These are phyloP conservation scores for Solanum clarkiae DNA, from an alignment of 257 asterid genomes.

Conservation along the genomic window DNA sequence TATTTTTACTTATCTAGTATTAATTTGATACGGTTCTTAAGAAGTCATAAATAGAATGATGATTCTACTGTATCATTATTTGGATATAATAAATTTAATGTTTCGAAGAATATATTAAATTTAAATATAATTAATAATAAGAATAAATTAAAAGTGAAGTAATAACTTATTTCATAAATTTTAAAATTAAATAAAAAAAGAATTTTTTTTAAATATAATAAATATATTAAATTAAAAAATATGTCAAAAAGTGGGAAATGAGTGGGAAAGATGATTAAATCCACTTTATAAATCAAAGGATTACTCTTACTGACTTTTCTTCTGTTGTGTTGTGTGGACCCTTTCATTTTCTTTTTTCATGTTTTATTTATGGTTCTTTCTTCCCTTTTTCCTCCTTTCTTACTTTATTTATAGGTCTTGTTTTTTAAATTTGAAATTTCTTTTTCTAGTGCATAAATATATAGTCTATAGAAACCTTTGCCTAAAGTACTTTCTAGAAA, in stretches of 20 bases:
- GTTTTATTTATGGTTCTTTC: neutral
- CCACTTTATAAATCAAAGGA: neutral
- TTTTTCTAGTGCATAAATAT: neutral
- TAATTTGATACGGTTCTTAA: no score
- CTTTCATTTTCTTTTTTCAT: neutral
- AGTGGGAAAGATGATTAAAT: neutral
- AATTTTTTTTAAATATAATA: no score
- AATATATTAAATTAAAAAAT: no score
- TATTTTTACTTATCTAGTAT: no score
- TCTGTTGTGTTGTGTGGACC: neutral
- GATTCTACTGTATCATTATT: no score
- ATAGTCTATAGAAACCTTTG: neutral
- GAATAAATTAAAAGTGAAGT: no score
- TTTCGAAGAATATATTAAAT: no score
- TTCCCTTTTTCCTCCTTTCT: neutral
- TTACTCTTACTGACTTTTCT: neutral
- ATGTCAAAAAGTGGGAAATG: neutral
- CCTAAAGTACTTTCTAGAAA: neutral
- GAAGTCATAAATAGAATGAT: no score
- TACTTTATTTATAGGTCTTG: neutral
- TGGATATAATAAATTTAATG: no score
- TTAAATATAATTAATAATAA: no score
- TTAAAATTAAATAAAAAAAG: no score
- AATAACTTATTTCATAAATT: no score
- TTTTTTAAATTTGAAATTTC: neutral